Evolutionary conservation across 139 green algal species (phyloP).

Genomic region (Ettlia oleoabundans): DNA sequence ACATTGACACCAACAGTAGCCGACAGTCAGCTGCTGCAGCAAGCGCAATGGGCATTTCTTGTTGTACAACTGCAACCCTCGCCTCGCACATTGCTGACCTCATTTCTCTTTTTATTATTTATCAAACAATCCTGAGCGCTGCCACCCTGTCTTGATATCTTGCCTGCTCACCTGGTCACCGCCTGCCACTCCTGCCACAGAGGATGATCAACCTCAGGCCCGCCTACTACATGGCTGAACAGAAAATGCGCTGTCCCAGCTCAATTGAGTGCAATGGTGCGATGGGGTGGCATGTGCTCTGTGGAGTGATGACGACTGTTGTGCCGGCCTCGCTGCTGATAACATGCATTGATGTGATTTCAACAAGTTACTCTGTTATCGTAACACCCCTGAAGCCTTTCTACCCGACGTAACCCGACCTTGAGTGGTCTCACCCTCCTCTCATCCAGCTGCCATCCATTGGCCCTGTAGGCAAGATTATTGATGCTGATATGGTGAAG

Average conservation of each 20-base stretch:
- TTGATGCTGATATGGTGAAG: conserved; percentile 5
- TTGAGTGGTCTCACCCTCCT: no score
- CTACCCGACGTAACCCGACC: no score
- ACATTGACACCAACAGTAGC: no score
- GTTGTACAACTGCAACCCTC: no score
- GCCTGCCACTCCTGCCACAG: neutral
- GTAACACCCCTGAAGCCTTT: no score
- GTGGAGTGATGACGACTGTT: no score
- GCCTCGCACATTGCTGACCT: no score
- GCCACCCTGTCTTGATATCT: neutral
- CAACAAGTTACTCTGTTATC: neutral
- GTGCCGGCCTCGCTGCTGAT: neutral
- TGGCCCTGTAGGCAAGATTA: neutral
- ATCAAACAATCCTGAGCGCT: neutral
- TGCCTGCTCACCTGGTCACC: neutral
- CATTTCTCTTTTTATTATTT: no score
- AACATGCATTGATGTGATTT: neutral
- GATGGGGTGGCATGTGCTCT: neutral
- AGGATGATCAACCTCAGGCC: neutral
- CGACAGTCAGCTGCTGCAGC: no score
- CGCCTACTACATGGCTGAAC: conserved; percentile 8
- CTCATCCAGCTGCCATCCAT: neutral
- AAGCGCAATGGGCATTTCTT: no score
- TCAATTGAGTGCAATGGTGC: neutral
- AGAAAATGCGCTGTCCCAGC: neutral